phyloP scores from a whole-genome alignment of 805 yeast species.

The Spathaspora hagerdaliae region DNA sequence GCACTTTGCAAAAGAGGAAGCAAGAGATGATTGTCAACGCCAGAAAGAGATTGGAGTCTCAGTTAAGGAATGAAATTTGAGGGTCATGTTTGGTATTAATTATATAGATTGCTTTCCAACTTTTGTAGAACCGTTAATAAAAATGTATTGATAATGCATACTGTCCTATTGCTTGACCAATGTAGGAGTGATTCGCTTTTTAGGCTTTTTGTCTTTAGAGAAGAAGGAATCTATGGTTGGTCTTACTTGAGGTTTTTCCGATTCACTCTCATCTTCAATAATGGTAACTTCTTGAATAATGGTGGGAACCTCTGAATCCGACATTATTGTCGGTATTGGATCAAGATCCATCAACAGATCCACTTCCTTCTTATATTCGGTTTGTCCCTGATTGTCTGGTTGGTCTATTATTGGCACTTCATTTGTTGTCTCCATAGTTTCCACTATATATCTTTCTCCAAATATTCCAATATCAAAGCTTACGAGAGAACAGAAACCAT shows the following conservation, averaged over 20 bases:
- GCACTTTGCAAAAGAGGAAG: conserved; percentile 21
- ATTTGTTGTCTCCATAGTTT: not conserved
- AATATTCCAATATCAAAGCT: conserved; percentile 49
- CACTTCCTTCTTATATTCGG: not conserved
- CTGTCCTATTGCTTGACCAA: conserved; percentile 2
- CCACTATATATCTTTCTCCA: conserved; percentile 38
- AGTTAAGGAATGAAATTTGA: conserved; percentile 23
- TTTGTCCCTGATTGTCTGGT: not conserved
- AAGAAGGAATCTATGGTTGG: conserved; percentile 10
- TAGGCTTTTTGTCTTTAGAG: conserved; percentile 9
- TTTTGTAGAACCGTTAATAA: not conserved
- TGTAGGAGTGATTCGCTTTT: conserved; percentile 20
- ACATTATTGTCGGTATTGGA: not conserved
- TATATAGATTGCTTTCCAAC: too few species aligned
- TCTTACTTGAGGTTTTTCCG: not conserved
- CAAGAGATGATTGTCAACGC: conserved; percentile 41
- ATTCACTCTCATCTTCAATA: not conserved
- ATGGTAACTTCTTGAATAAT: not conserved
- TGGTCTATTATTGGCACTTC: not conserved
- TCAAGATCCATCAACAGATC: not conserved
- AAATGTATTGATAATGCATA: not conserved
- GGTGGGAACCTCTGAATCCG: not conserved
- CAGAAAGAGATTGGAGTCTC: conserved; percentile 44
- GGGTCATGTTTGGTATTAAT: not conserved
- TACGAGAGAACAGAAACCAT: conserved; percentile 83